These are phyloP conservation scores for Quillaja saponaria DNA, from an alignment of 306 rosid species.

Conservation along the genomic window DNA sequence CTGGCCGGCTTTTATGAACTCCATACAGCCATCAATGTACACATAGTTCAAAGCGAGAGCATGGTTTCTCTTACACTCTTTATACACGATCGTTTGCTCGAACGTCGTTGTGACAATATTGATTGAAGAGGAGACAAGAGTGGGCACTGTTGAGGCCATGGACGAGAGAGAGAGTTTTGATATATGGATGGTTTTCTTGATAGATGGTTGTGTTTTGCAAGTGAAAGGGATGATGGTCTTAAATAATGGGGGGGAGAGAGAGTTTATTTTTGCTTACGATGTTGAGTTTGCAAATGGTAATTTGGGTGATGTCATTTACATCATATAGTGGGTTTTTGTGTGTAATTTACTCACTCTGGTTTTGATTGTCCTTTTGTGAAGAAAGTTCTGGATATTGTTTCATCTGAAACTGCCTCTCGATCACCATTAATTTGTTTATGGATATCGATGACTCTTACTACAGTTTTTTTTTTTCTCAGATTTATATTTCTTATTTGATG, in stretches of 20 bases:
- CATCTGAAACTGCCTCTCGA: too few species aligned
- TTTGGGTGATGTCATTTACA: too few species aligned
- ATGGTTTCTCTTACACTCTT: conserved; percentile 23
- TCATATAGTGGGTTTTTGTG: too few species aligned
- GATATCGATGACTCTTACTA: too few species aligned
- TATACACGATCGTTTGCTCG: conserved; percentile 13
- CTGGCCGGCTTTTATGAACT: neutral
- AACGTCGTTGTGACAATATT: neutral
- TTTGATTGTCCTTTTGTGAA: too few species aligned
- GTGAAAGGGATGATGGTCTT: neutral
- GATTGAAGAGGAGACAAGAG: neutral
- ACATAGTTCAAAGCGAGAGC: conserved; percentile 8
- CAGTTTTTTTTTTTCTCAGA: too few species aligned
- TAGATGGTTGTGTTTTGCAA: neutral
- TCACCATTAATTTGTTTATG: too few species aligned
- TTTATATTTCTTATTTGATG: too few species aligned
- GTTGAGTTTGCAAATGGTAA: too few species aligned
- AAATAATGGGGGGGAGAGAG: neutral
- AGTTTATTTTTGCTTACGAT: neutral
- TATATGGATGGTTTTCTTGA: too few species aligned
- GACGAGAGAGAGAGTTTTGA: neutral
- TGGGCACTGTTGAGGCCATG: neutral
- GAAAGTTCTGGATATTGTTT: too few species aligned
- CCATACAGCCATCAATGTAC: conserved; percentile 19
- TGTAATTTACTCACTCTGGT: too few species aligned